Evolutionary conservation across 441 rosid species (phyloP), one percentile per base, ranked within the genome.

Genomic region (Arabidopsis lyrata): DNA sequence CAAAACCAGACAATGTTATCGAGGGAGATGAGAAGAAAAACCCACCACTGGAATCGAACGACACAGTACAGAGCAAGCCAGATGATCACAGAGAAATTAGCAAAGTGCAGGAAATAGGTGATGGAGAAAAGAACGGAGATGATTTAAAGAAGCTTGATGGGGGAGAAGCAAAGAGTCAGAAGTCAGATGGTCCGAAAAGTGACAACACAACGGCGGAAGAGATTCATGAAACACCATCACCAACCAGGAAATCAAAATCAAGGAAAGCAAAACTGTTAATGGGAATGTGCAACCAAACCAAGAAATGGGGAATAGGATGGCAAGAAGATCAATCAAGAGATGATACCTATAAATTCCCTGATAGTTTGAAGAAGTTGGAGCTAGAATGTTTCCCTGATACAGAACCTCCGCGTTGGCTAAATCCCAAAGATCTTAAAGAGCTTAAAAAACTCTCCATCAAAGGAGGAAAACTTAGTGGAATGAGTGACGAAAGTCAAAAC

Each of bases 391-490:
- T 65, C 68, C 87, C 89, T 5, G 14, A 27, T 0, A 2, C 35
- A 12, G 2, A 7, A 0, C 76, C 80, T 32, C 86, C 91, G 0
- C 12, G 0, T 1, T 87, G 89, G 91, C 60, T 83, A 56, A 35
- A 27, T 6, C 83, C 87, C 5, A 5, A 45, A 29, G 24, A 75
- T 14, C 54, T 82, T 29, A 13, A 7, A 0, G 13, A 9, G 0
- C 78, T 83, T 41, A 20, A 49, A 62, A 80, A 80, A 29, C 74
- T 87, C 27, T 77, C 78, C 36, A 77, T 85, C 39, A 77, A 64
- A 78, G 89, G 87, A 76, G 89, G 87, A 66, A 35, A 10, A 4
- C 82, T 87, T 24, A 66, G 44, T 6, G 14, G 67, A 48, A 74
- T 85, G 67, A 35, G 48, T 6, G 29, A 38, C 20, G 4, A 20